Percentiles rank a stretch among this genome's conserved stretches.
phyloP scores from a whole-genome alignment of 257 asterid species.

The Echium plantagineum region DNA sequence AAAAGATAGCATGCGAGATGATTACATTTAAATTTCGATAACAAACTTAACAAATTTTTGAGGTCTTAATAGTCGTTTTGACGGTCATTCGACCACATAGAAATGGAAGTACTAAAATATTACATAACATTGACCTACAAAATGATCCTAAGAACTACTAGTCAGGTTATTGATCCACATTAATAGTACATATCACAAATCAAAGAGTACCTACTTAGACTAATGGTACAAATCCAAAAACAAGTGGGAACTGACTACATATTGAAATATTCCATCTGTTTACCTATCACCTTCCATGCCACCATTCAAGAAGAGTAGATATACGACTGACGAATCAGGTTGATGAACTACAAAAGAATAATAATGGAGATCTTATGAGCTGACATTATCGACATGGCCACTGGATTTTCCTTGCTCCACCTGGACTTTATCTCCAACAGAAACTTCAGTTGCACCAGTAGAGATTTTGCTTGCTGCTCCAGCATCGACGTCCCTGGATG shows the following conservation, averaged over 20 bases:
- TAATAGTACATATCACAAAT: background rate
- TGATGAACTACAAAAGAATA: background rate
- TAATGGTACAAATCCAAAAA: background rate
- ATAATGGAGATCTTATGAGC: background rate
- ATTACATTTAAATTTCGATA: no score
- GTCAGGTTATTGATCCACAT: background rate
- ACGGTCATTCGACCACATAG: no score
- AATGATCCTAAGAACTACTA: no score
- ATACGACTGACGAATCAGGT: background rate
- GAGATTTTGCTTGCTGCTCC: constrained; percentile 14
- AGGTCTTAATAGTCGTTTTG: background rate
- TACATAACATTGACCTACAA: no score
- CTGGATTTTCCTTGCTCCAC: constrained; percentile 11
- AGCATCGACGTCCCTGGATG: no score
- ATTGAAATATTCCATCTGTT: background rate
- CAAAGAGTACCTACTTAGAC: background rate
- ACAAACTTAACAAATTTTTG: no score
- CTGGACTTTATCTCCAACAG: constrained; percentile 14
- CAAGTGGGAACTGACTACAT: background rate
- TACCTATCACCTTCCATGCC: background rate
- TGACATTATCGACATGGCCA: background rate
- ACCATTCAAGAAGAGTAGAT: background rate
- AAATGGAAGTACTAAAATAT: background rate
- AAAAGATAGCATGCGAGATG: no score
- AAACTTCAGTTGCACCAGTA: constrained; percentile 10